phyloP scores from a whole-genome alignment of 1,139 yeast species.

The Lodderomyces pseudojiufengensis region DNA sequence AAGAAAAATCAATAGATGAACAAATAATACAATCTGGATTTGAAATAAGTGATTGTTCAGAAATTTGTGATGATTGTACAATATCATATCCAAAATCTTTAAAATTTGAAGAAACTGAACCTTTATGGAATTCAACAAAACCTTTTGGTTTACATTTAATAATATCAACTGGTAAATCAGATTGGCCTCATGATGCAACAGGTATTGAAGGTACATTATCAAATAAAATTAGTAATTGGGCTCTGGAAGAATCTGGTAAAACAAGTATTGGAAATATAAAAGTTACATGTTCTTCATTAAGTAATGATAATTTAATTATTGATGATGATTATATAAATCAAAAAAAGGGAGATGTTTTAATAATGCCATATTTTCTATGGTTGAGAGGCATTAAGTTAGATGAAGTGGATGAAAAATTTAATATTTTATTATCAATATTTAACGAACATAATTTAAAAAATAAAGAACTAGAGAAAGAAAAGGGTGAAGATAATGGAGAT shows the following conservation, averaged over 20 bases:
- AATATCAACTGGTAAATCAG: conserved; percentile 77
- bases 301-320: conserved; percentile 32
- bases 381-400: conserved; percentile 47
- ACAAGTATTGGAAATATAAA: conserved; percentile 32
- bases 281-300: conserved; percentile 51
- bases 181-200: conserved; percentile 80
- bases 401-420: conserved; percentile 45
- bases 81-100: conserved; percentile 56
- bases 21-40: conserved; percentile 36
- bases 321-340: conserved; percentile 41
- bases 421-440: conserved; percentile 21
- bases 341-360: conserved; percentile 52
- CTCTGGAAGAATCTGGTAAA: conserved; percentile 20
- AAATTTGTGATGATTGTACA: conserved; percentile 49
- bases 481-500: conserved; percentile 5
- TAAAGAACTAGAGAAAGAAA: conserved; percentile 27
- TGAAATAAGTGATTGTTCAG: conserved; percentile 41
- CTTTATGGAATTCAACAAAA: conserved; percentile 69
- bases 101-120: conserved; percentile 39
- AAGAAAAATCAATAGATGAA: conserved; percentile 5
- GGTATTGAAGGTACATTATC: conserved; percentile 53
- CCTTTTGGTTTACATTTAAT: conserved; percentile 69
- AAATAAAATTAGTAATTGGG: conserved; percentile 48
- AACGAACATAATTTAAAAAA: conserved; percentile 15
- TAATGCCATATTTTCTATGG: conserved; percentile 81